Evolutionary conservation across 306 rosid genomes (phyloP).

Genomic region (Prinsepia uniflora): DNA sequence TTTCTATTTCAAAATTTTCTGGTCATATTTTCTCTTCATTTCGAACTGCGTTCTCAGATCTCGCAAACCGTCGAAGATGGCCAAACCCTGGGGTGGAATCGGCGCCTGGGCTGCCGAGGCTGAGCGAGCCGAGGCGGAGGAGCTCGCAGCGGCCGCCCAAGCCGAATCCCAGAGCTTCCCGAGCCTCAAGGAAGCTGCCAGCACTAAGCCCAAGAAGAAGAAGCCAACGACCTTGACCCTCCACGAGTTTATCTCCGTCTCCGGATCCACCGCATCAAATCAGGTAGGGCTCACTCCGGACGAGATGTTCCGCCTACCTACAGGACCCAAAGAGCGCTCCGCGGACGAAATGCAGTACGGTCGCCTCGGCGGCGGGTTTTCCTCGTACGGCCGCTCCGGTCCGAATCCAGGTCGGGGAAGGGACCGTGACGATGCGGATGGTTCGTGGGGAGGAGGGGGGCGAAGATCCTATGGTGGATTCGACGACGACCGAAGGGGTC

Average conservation of each 20-base stretch:
- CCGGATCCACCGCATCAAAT: slow-evolving; percentile 4
- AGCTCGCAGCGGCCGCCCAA: slow-evolving; percentile 40
- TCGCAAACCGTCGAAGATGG: slow-evolving; percentile 44
- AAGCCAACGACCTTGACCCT: slow-evolving; percentile 37
- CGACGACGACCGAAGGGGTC: slow-evolving; percentile 73
- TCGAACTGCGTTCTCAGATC: slow-evolving; percentile 39
- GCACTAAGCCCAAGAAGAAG: slow-evolving; percentile 72
- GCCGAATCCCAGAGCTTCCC: slow-evolving; percentile 60
- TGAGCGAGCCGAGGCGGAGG: slow-evolving; percentile 89
- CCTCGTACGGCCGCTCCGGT: slow-evolving; percentile 49
- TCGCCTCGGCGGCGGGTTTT: slow-evolving; percentile 71
- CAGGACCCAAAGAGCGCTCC: slow-evolving; percentile 76
- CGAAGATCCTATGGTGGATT: slow-evolving; percentile 82
- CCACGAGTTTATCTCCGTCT: slow-evolving; percentile 26
- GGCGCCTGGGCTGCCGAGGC: slow-evolving; percentile 97
- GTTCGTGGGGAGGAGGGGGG: slow-evolving; percentile 76
- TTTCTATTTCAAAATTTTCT: not conserved
- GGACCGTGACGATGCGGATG: slow-evolving; percentile 64
- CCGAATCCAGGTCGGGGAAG: slow-evolving; percentile 36
- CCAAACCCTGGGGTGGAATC: slow-evolving; percentile 80
- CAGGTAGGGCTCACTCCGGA: slow-evolving; percentile 54
- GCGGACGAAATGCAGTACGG: slow-evolving; percentile 68
- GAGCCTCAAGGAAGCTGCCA: slow-evolving; percentile 69
- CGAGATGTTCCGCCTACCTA: slow-evolving; percentile 81
- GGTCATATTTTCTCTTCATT: not conserved